Conservation (phyloP, 2,329 filamentous ascomycete species). For the Alternaria viburni region DNA sequence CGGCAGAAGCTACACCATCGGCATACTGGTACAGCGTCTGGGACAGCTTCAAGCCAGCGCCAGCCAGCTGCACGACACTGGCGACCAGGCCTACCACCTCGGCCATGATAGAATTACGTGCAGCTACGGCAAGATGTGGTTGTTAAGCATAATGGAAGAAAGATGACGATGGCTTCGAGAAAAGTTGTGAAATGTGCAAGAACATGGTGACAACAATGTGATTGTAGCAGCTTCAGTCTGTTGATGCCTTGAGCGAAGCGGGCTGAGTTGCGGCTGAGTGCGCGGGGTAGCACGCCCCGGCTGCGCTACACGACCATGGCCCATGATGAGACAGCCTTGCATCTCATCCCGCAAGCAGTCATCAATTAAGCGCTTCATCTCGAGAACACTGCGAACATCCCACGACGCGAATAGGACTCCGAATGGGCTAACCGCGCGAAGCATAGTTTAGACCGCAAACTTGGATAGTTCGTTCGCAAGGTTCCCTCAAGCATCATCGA, state of each 20-base stretch:
- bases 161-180: neutral
- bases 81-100: conserved; percentile 35
- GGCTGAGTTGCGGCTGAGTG: conserved; percentile 5
- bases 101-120: conserved; percentile 21
- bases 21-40: conserved; percentile 41
- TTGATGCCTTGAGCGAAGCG: neutral
- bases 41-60: conserved; percentile 37
- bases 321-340: neutral
- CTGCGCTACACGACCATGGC: neutral
- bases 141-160: neutral
- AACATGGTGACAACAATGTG: neutral
- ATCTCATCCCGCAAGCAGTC: neutral
- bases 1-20: conserved; percentile 38
- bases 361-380: neutral
- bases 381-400: neutral
- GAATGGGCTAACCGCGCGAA: neutral
- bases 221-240: neutral
- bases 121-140: neutral
- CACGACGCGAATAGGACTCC: neutral
- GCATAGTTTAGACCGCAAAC: conserved; percentile 9
- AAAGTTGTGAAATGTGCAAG: neutral
- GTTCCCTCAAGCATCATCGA: conserved; percentile 26
- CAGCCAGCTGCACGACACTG: conserved; percentile 41
- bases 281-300: neutral
- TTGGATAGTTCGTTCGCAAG: conserved; percentile 4